Conservation (phyloP, 768 basidiomycete species). For the Lactarius hatsudake region DNA sequence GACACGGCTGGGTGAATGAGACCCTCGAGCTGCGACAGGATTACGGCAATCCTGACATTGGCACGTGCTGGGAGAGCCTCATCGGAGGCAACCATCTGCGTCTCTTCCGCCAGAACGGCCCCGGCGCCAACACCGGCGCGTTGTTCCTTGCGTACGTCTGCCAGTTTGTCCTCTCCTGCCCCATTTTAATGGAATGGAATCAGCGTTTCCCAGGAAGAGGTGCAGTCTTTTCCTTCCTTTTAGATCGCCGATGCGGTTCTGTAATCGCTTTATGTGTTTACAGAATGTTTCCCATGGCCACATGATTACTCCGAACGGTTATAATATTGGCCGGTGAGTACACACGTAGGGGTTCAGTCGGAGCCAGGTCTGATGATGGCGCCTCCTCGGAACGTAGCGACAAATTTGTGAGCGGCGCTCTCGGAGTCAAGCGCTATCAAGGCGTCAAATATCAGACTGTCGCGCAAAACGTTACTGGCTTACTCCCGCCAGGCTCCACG, state of each 20-base stretch:
- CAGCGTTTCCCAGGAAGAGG: slow-evolving; percentile 33
- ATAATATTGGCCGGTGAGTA: slow-evolving; percentile 34
- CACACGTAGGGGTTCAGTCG: neutral
- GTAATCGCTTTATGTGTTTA: neutral
- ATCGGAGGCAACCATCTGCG: slow-evolving; percentile 27
- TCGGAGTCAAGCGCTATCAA: neutral
- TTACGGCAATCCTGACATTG: slow-evolving; percentile 36
- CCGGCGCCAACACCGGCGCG: slow-evolving; percentile 34
- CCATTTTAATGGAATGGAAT: neutral
- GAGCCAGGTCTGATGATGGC: neutral
- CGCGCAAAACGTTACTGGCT: slow-evolving; percentile 47
- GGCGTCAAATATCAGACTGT: slow-evolving; percentile 43
- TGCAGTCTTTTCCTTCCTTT: neutral
- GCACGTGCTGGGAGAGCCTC: slow-evolving; percentile 44
- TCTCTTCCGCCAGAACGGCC: slow-evolving; percentile 35
- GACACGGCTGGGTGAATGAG: slow-evolving; percentile 44
- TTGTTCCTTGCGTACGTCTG: slow-evolving; percentile 37
- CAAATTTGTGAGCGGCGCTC: slow-evolving; percentile 11
- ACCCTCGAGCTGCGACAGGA: slow-evolving; percentile 46
- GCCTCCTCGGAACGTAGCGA: slow-evolving; percentile 9
- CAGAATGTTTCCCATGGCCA: slow-evolving; percentile 29
- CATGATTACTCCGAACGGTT: slow-evolving; percentile 33
- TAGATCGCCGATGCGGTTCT: neutral
- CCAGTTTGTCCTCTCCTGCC: neutral
- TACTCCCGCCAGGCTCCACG: slow-evolving; percentile 49